phyloP scores from a whole-genome alignment of 768 basidiomycete genomes.

The Leccinum arenicola region DNA sequence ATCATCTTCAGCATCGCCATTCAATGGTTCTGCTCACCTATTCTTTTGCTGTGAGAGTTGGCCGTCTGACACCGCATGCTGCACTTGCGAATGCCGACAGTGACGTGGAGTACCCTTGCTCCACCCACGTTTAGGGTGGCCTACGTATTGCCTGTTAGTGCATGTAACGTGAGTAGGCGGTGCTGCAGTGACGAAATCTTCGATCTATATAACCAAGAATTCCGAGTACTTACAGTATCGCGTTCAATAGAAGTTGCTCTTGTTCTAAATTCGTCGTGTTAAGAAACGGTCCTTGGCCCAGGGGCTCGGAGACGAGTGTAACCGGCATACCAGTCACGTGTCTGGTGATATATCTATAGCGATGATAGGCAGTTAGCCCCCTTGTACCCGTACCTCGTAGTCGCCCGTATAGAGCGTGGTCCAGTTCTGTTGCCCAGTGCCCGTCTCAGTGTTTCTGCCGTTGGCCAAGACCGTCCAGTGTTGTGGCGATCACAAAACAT shows the following conservation, averaged over 20 bases:
- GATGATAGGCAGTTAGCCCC: not conserved
- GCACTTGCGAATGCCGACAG: not conserved
- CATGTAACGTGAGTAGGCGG: not conserved
- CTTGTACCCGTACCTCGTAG: not conserved
- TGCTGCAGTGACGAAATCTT: not conserved
- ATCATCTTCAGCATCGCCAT: not conserved
- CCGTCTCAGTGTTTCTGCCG: not conserved
- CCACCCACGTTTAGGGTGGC: not conserved
- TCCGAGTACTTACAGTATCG: not conserved
- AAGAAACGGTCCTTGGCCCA: not conserved
- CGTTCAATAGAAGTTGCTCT: not conserved
- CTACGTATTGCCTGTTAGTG: not conserved
- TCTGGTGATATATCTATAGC: not conserved
- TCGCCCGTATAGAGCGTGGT: not conserved
- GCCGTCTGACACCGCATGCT: not conserved
- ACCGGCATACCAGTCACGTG: not conserved
- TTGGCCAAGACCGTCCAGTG: not conserved
- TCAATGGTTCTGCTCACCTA: not conserved
- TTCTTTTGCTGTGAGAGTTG: not conserved
- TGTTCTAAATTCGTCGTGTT: not conserved
- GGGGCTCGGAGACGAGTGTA: not conserved
- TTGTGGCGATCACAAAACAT: not conserved
- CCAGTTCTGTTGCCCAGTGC: no score
- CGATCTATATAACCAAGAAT: not conserved
- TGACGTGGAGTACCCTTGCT: not conserved